A percentile compares a stretch with the other conserved stretches of the same genome.
Evolutionary conservation across 2,329 filamentous ascomycete genomes (phyloP).

Genomic region (Pseudocercospora crystallina): DNA sequence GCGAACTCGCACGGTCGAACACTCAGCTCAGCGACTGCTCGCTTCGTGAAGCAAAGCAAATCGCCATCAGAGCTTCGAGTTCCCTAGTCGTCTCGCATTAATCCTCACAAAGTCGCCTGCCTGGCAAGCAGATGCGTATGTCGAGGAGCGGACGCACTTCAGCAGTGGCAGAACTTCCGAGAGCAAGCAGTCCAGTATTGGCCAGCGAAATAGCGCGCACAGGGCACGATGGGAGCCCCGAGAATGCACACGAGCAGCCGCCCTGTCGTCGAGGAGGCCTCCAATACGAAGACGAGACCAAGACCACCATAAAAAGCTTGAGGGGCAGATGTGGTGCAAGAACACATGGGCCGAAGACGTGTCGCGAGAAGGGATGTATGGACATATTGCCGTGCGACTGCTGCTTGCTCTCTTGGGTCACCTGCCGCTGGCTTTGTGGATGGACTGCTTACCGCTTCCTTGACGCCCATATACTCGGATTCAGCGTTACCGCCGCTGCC

Average conservation of each 20-base stretch:
- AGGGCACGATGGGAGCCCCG: neutral
- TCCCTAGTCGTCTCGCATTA: constrained; percentile 15
- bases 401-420: constrained; percentile 24
- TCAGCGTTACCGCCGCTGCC: neutral
- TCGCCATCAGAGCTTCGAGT: constrained; percentile 9
- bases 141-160: constrained; percentile 25
- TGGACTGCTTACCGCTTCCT: neutral
- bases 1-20: neutral
- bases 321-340: no score
- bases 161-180: constrained; percentile 16
- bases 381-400: neutral
- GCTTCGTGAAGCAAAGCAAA: constrained; percentile 22
- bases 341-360: no score
- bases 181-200: constrained; percentile 20
- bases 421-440: constrained; percentile 1
- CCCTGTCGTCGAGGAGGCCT: no score
- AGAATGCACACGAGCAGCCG: no score
- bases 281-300: no score
- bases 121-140: constrained; percentile 31
- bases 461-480: neutral
- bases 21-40: constrained; percentile 15
- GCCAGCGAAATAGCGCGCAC: neutral
- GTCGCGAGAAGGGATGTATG: no score
- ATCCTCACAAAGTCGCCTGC: constrained; percentile 23
- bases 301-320: no score